Conservation (phyloP, 2,329 filamentous ascomycete species). For the Colletotrichum endophyticum region DNA sequence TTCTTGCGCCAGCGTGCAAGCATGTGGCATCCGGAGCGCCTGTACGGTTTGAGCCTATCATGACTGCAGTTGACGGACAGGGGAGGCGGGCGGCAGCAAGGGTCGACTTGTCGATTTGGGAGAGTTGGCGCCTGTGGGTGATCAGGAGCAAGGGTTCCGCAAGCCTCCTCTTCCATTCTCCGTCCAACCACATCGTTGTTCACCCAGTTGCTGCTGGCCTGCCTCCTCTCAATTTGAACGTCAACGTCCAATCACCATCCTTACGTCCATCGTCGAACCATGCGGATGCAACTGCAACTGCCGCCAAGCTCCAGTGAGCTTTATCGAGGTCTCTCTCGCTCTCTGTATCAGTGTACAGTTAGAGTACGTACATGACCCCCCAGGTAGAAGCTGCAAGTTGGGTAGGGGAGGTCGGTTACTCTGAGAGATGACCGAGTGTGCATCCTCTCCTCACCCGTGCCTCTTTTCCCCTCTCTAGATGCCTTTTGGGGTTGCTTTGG, state of each 20-base stretch:
- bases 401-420: neutral
- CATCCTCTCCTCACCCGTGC: neutral
- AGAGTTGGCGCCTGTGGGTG: constrained; percentile 10
- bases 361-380: neutral
- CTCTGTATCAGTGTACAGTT: neutral
- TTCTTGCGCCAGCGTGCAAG: constrained; percentile 27
- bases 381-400: neutral
- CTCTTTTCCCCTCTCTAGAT: neutral
- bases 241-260: constrained; percentile 17
- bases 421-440: neutral
- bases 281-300: constrained; percentile 29
- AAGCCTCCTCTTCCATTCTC: constrained; percentile 1
- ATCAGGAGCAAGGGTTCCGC: constrained; percentile 15
- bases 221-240: constrained; percentile 8
- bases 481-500: constrained; percentile 5
- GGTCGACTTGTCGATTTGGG: constrained; percentile 28
- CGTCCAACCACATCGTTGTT: constrained; percentile 33
- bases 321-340: neutral
- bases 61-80: constrained; percentile 21
- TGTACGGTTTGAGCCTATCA: constrained; percentile 32
- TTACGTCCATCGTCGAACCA: constrained; percentile 21
- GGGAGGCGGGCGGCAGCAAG: constrained; percentile 24
- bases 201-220: constrained; percentile 23
- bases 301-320: constrained; percentile 27
- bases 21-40: constrained; percentile 19